These are phyloP conservation scores for Wickerhamiella lipophila DNA, from an alignment of 805 yeast genomes.

Conservation along the genomic window DNA sequence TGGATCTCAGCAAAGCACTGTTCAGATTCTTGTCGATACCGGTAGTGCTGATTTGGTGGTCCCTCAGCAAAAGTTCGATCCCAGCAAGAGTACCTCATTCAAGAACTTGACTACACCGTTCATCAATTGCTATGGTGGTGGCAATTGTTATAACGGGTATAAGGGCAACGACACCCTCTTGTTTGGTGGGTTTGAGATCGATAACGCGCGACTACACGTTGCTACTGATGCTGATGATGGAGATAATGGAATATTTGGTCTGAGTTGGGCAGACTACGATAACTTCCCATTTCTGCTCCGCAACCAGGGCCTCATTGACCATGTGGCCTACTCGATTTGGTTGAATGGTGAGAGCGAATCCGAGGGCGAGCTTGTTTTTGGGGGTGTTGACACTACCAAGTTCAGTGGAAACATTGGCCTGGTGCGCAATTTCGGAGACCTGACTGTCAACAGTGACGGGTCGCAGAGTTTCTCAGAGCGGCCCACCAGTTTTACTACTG, in stretches of 20 bases:
- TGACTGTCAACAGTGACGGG: background rate
- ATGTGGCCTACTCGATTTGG: conserved; percentile 30
- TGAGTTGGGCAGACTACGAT: conserved; percentile 33
- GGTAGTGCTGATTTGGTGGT: conserved; percentile 4
- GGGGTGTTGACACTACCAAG: conserved; percentile 40
- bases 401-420: conserved; percentile 33
- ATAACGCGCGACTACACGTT: conserved; percentile 52
- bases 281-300: conserved; percentile 19
- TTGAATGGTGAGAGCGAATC: conserved; percentile 22
- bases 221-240: conserved; percentile 41
- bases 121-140: conserved; percentile 30
- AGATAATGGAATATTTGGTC: conserved; percentile 12
- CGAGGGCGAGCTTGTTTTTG: conserved; percentile 32
- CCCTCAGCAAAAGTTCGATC: conserved; percentile 19
- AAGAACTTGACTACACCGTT: conserved; percentile 14
- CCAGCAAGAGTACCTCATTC: conserved; percentile 19
- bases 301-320: conserved; percentile 28
- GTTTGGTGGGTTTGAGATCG: conserved; percentile 34
- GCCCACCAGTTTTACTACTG: background rate
- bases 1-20: background rate
- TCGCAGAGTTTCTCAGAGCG: background rate
- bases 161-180: conserved; percentile 39
- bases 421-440: conserved; percentile 23
- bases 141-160: conserved; percentile 39
- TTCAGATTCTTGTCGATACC: background rate